These are phyloP conservation scores for Cercospora zeae-maydis DNA, from an alignment of 2,329 filamentous ascomycete species.

Conservation along the genomic window DNA sequence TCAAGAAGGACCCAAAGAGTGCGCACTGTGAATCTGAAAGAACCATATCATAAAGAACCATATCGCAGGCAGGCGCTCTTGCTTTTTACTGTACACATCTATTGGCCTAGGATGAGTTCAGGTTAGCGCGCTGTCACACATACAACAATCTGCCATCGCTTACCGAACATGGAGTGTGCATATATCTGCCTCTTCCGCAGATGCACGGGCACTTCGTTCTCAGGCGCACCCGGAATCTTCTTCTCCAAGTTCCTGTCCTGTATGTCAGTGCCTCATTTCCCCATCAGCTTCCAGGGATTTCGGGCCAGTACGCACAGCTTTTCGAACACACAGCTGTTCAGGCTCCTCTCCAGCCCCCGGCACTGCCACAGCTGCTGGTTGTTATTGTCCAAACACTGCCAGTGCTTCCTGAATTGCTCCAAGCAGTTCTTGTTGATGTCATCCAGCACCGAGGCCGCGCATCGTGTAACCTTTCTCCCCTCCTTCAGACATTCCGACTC, in stretches of 20 bases:
- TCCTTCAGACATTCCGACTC: conserved; percentile 96
- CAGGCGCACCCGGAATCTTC: conserved; percentile 50
- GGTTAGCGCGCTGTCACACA: background rate
- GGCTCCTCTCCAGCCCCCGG: conserved; percentile 76
- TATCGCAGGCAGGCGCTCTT: background rate
- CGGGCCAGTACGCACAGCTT: conserved; percentile 67
- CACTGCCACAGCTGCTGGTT: conserved; percentile 99
- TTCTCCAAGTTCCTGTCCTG: conserved; percentile 48
- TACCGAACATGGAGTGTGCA: conserved; percentile 17
- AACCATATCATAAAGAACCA: background rate
- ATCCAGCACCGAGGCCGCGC: conserved; percentile 91
- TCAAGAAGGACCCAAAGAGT: background rate
- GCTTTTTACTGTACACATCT: conserved; percentile 14
- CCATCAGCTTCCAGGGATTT: background rate
- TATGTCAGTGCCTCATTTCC: conserved; percentile 3
- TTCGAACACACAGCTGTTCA: conserved; percentile 94
- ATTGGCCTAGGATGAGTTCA: conserved; percentile 9
- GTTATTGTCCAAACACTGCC: conserved; percentile 92
- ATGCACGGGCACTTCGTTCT: conserved; percentile 49
- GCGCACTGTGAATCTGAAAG: background rate
- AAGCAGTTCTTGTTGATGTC: conserved; percentile 96
- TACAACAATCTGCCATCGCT: background rate
- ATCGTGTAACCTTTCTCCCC: conserved; percentile 92
- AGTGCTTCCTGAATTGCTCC: conserved; percentile 85
- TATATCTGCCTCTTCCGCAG: conserved; percentile 46